Evolutionary conservation across 2,329 filamentous ascomycete species (phyloP).

Genomic region (Colletotrichum endophyticum): DNA sequence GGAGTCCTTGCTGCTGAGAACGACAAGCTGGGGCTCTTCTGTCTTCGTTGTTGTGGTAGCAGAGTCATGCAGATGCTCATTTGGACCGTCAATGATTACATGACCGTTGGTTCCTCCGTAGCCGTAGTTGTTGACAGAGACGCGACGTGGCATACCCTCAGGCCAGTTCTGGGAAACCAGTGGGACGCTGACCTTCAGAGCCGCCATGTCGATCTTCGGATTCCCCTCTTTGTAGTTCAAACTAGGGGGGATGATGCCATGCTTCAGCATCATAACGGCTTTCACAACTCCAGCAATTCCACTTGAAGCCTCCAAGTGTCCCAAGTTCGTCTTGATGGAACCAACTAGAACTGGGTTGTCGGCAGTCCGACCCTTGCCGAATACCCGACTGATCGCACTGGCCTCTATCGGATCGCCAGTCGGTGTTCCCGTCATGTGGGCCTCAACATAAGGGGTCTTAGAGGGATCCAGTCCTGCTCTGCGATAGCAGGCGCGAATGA

Average conservation of each 20-base stretch:
- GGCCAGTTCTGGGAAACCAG: not conserved
- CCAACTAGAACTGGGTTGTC: slow-evolving; percentile 51
- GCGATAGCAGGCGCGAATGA: slow-evolving; percentile 35
- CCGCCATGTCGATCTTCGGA: slow-evolving; percentile 37
- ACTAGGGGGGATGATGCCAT: slow-evolving; percentile 55
- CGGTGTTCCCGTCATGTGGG: slow-evolving; percentile 64
- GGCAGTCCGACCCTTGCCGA: slow-evolving; percentile 36
- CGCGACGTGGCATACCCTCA: not conserved
- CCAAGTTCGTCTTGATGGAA: slow-evolving; percentile 60
- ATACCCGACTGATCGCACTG: slow-evolving; percentile 49
- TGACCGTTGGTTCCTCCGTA: slow-evolving; percentile 16
- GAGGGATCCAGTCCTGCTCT: slow-evolving; percentile 23
- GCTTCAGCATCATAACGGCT: slow-evolving; percentile 51
- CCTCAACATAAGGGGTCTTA: slow-evolving; percentile 52
- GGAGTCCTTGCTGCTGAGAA: not conserved
- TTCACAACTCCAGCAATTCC: slow-evolving; percentile 60
- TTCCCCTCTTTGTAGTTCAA: slow-evolving; percentile 54
- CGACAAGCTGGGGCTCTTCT: not conserved
- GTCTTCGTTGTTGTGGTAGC: no score
- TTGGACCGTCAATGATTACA: slow-evolving; percentile 29
- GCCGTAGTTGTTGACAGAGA: slow-evolving; percentile 17
- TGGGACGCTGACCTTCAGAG: not conserved
- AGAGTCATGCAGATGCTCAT: not conserved
- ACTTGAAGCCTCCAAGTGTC: slow-evolving; percentile 56
- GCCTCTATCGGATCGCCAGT: slow-evolving; percentile 58